A percentile compares a stretch with the other conserved stretches of the same genome.
Conservation (phyloP, 1,139 yeast genomes). For the Scheffersomyces insectosa region DNA sequence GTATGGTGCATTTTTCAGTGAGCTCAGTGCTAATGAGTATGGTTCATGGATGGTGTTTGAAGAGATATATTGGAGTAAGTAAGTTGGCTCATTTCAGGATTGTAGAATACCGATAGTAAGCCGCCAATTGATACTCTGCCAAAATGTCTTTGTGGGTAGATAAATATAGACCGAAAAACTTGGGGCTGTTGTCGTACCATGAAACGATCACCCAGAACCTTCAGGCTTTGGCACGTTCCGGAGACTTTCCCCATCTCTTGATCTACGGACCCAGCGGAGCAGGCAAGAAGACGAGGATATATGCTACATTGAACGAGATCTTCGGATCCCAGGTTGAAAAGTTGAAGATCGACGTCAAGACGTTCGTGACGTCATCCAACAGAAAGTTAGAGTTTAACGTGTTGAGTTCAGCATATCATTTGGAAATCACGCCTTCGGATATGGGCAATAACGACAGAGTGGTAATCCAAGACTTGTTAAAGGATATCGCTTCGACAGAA, state of each 20-base stretch:
- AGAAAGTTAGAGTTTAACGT: constrained; percentile 88
- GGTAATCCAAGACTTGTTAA: constrained; percentile 89
- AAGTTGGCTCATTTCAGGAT: too few species aligned
- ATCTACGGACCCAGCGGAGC: constrained; percentile 97
- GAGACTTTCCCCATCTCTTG: constrained; percentile 90
- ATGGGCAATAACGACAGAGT: constrained; percentile 95
- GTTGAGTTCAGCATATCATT: constrained; percentile 83
- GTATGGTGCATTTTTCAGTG: too few species aligned
- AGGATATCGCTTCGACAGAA: constrained; percentile 93
- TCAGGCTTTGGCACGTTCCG: constrained; percentile 64
- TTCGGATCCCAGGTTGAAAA: constrained; percentile 81
- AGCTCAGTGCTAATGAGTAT: too few species aligned
- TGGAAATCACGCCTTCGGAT: constrained; percentile 96
- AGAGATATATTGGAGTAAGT: too few species aligned
- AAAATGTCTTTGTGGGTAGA: constrained; percentile 95
- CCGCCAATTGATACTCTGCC: background rate
- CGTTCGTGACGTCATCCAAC: constrained; percentile 69
- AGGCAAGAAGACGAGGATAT: constrained; percentile 92
- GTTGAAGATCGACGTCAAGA: constrained; percentile 86
- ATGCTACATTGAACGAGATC: constrained; percentile 75
- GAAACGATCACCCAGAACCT: constrained; percentile 62
- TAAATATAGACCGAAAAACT: constrained; percentile 76
- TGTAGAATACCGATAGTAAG: too few species aligned
- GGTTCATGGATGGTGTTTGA: too few species aligned
- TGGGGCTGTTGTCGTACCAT: constrained; percentile 70